These are phyloP conservation scores for Kwoniella shivajii DNA, from an alignment of 1,284 basidiomycete genomes.

Conservation along the genomic window DNA sequence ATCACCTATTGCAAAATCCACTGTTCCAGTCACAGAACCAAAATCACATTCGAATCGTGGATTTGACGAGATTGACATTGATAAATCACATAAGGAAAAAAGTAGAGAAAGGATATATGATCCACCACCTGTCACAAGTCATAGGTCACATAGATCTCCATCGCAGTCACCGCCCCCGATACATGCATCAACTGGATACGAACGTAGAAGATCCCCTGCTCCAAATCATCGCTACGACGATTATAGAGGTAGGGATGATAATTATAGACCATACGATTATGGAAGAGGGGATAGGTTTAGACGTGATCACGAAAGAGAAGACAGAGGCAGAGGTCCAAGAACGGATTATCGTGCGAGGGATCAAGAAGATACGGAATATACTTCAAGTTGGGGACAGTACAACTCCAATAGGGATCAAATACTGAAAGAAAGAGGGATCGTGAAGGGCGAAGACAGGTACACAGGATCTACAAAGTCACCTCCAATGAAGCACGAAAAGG, in stretches of 20 bases:
- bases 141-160: neutral
- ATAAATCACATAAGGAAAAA: too few species aligned
- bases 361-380: neutral
- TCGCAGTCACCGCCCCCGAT: neutral
- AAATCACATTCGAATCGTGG: neutral
- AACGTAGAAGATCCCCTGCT: neutral
- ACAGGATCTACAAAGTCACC: neutral
- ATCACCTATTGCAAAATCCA: neutral
- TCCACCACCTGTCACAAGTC: neutral
- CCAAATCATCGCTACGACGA: neutral
- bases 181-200: neutral
- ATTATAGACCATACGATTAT: neutral
- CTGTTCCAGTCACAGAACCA: neutral
- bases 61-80: too few species aligned
- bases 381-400: slow-evolving; percentile 2
- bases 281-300: neutral
- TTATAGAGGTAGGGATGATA: neutral
- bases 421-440: neutral
- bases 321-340: neutral
- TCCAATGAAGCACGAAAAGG: neutral
- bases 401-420: neutral
- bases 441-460: neutral
- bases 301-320: neutral
- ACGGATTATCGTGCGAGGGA: neutral
- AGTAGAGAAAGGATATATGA: neutral